Base-by-base conservation (phyloP, 2,329 filamentous ascomycete genomes). In the Metarhizium humberi region DNA sequence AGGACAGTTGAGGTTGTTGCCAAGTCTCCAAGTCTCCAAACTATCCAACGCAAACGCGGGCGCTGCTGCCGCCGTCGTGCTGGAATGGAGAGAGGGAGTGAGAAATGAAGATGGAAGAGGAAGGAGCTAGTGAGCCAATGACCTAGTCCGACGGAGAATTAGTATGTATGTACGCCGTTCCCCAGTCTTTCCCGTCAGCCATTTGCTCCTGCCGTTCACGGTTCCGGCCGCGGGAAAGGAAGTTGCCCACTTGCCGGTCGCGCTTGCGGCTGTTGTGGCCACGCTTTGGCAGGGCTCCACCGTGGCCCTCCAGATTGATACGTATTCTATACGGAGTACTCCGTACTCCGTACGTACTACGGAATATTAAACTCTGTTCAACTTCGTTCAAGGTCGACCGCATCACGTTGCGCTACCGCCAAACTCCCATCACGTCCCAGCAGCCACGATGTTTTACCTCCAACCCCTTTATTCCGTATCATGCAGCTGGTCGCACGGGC, bases 191-290 rank as follows among this genome's bases (percentile, higher is more conserved):
- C 40, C 40, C 40, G 40, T 10, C n/a, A 25, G 25, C 25, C 16
- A 10, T 14, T 43, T 16, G 40, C 40, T 43, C 40, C 40, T 43
- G 36, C 40, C 40, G 40, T 36, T 6, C 16, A 25, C 16, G 16
- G 40, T 43, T 14, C 40, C 40, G 40, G 40, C 40, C 40, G 16
- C 40, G n/a, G 16, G 42, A 45, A 18, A 45, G 42, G 34, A 42
- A 51, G 49, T 30, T 52, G 54, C 54, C 49, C 54, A 25, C 43
- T 52, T 48, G 13, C 34, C 54, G 20, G 42, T 47, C 38, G 50
- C 50, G 50, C 51, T 56, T 56, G 55, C 47, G 46, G 55, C 51
- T 50, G 45, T 50, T 46, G 36, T 43, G 46, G 47, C 49, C 46
- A 48, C 40, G 11, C 51, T n/a, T 20, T 25, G 6, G 16, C 16